Base-by-base conservation (phyloP, 2,329 filamentous ascomycete species). In the Venturia pyrina region DNA sequence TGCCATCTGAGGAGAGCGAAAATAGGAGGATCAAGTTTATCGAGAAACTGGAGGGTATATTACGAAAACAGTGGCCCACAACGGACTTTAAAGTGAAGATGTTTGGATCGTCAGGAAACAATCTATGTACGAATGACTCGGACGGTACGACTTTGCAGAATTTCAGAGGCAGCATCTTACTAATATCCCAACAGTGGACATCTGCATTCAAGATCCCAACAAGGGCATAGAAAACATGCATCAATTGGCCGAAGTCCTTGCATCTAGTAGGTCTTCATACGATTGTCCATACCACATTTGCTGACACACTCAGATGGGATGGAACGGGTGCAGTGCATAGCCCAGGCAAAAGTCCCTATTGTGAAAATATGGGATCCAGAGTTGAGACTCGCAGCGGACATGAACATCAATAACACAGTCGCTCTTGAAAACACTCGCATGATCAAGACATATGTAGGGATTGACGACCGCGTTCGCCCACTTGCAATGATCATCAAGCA, bases 301-400 rank as follows among this genome's bases (percentile, higher is more conserved):
- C 65, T 66, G 34, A 66, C 60, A 48, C 43, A 68, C 34, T 21
- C 72, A 96, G 93, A 91, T 79, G 93, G 93, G 48, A 99, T 99
- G 95, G 85, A 98, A 76, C 91, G 91, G 72, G 92, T 99, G 1
- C 90, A 97, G 32, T 99, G 95, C 75, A 91, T 98, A 64, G 91
- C 91, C 37, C 90, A 89, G 53, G 95, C 95, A 67, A 98, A 97
- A 77, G 95, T 99, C 17, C 93, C 95, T 4, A 99, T 99, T 73
- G 95, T 99, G 71, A 98, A 98, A 80, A 90, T 96, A 66, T 99
- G 95, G 93, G 95, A 99, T 75, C 95, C 95, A 3, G 91, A 96
- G 75, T 81, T 97, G 66, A 82, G 88, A 69, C 82, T 99, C 63
- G 90, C 92, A 19, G 97, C 93, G 76, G 95, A 99, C 75, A 95